A percentile compares a stretch with the other conserved stretches of the same genome.
These are phyloP conservation scores for Cercospora zeae-maydis DNA, from an alignment of 2,329 filamentous ascomycete genomes.

Conservation along the genomic window DNA sequence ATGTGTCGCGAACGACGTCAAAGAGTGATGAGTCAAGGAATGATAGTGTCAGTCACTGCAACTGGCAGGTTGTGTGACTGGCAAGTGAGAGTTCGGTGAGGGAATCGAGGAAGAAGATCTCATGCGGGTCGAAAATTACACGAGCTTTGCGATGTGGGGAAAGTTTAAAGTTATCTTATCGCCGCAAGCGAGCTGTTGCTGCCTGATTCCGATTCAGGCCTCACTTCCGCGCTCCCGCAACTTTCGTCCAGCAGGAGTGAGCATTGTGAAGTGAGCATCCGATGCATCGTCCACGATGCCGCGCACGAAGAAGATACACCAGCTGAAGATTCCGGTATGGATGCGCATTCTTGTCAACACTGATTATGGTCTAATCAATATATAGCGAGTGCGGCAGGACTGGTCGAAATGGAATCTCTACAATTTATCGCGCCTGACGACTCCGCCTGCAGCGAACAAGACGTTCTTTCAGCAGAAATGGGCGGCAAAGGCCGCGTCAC, in stretches of 20 bases:
- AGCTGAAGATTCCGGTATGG: conserved; percentile 50
- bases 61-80: background rate
- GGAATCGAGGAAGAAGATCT: conserved; percentile 4
- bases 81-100: conserved; percentile 1
- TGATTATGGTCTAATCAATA: conserved; percentile 10
- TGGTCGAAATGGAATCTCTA: conserved; percentile 91
- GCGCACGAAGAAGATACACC: conserved; percentile 56
- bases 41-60: background rate
- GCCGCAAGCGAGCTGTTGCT: background rate
- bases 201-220: conserved; percentile 1
- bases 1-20: conserved; percentile 1
- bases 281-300: conserved; percentile 24
- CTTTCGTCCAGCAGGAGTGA: conserved; percentile 3
- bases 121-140: conserved; percentile 3
- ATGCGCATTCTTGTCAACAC: background rate
- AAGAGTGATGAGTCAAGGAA: background rate
- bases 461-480: conserved; percentile 99
- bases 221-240: conserved; percentile 9
- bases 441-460: conserved; percentile 44
- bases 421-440: conserved; percentile 64
- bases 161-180: conserved; percentile 5
- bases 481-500: conserved; percentile 76
- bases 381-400: conserved; percentile 85
- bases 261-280: background rate
- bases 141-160: conserved; percentile 6